Base-by-base conservation (phyloP, 192 early-diverging fungal genomes). In the Geosiphon pyriformis region DNA sequence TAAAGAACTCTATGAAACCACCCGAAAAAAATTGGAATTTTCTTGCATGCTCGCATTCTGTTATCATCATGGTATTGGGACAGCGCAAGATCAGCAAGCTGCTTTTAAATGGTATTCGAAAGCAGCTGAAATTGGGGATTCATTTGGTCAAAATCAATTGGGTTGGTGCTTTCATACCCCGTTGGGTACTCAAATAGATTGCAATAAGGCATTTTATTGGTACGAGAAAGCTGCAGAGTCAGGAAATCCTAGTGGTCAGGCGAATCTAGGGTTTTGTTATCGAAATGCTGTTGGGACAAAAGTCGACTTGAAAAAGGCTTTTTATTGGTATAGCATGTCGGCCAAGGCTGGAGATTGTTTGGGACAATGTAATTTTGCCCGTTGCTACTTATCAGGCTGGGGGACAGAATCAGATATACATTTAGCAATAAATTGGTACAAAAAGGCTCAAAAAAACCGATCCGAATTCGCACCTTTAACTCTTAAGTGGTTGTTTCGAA, bases 321-420 rank as follows among this genome's bases (percentile, higher is more conserved):
- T 81, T 42, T 75, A 80, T 64, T 89, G 86, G 87, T 93, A 82
- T 71, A 68, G 78, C 31, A 71, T 74, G 26, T 76, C 80, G 23
- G 90, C 91, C 22, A 69, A 76, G 47, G 79, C 79, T 52, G 90
- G 90, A 23, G 88, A 91, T 61, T 83, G 86, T 31, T 69, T 90
- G 0, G 92, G 88, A 25, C 87, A 91, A 64, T 92, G 91, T 65
- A 89, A 88, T 8, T 79, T 94, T 30, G 92, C 90, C 2, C 88
- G 85, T 63, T 78, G 91, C 29, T 92, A 90, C 59, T 90, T 92
- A 31, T 78, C 83, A 52, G 84, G 84, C 25, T 80, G 85, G 58
- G 83, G 83, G 30, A 78, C 83, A 2, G 70, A 69, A 25, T 73
- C 71, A 37, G 74, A 83, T 59, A 65, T 76, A 2, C 34, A 72